Base-by-base conservation (phyloP, 2,329 filamentous ascomycete genomes). In the Cladosporium sphaerospermum region DNA sequence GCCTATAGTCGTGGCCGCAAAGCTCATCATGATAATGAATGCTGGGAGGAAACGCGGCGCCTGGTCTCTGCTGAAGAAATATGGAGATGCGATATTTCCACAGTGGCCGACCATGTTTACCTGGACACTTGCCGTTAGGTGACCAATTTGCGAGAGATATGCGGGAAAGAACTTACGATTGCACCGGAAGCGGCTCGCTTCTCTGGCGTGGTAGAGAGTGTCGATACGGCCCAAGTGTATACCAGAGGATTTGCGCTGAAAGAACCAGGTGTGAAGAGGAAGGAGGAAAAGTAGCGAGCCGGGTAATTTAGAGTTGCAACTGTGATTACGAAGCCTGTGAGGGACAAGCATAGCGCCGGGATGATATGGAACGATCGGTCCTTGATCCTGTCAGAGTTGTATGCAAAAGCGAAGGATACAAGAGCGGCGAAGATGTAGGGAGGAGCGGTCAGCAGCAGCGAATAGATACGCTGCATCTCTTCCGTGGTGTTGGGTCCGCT, bases 341-440 rank as follows among this genome's bases (percentile, higher is more conserved):
- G 10, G 18, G 42, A 42, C 28, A 53, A 7, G 23, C 34, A 40
- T 3, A 48, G 36, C 8, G 45, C 36, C 13, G 45, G 45, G n/a
- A 48, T 48, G 14, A 48, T 37, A 23, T 48, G 33, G 34, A 48
- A 40, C 18, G 45, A 48, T n/a, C 45, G 34, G 40, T 14, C 7
- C 45, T 48, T 48, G 13, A 40, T 40, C 34, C 45, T 48, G 45
- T 48, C 45, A 19, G 45, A 48, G 14, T 48, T 48, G 34, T 36
- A 48, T 7, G 45, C 45, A 18, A 39, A 48, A 5, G 34, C 45
- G 19, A 39, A 48, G 7, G 39, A 41, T 2, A 41, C 19, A 19
- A 18, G 18, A 6, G 18, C 39, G 43, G 56, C 85, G 2, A 88
- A 89, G 4, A 83, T 74, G 52, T 73, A 73, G 10, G 80, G 81